Evolutionary conservation across 257 asterid species (phyloP).

Genomic region (Scutellaria minor): DNA sequence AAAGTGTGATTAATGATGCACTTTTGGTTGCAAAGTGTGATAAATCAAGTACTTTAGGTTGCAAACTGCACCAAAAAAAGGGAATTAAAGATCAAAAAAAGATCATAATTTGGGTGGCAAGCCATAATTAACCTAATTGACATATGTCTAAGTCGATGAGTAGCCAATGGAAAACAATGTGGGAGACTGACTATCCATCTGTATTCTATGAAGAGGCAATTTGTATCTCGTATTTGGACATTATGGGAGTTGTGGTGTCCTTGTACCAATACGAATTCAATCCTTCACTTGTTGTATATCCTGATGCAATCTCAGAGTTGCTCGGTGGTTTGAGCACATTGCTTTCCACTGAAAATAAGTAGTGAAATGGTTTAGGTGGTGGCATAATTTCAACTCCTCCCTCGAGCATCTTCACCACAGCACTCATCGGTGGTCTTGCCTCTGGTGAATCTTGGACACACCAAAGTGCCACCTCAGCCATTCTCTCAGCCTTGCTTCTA

Average conservation of each 20-base stretch:
- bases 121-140: too few species aligned
- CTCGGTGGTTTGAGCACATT: slow-evolving; percentile 32
- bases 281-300: slow-evolving; percentile 32
- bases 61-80: too few species aligned
- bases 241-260: slow-evolving; percentile 45
- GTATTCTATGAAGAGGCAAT: slow-evolving; percentile 29
- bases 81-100: too few species aligned
- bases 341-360: slow-evolving; percentile 35
- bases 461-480: slow-evolving; percentile 48
- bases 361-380: slow-evolving; percentile 52
- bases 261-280: slow-evolving; percentile 44
- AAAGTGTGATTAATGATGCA: too few species aligned
- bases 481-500: slow-evolving; percentile 39
- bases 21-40: too few species aligned
- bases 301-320: slow-evolving; percentile 28
- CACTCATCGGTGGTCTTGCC: slow-evolving; percentile 46
- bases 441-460: slow-evolving; percentile 51
- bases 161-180: too few species aligned
- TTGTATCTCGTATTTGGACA: slow-evolving; percentile 44
- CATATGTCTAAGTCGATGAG: too few species aligned
- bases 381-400: slow-evolving; percentile 48
- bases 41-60: too few species aligned
- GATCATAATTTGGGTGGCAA: too few species aligned
- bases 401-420: slow-evolving; percentile 52
- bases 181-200: too few species aligned